Base-by-base conservation (phyloP, 2,329 filamentous ascomycete genomes). In the Aspergillaceae sp. region DNA sequence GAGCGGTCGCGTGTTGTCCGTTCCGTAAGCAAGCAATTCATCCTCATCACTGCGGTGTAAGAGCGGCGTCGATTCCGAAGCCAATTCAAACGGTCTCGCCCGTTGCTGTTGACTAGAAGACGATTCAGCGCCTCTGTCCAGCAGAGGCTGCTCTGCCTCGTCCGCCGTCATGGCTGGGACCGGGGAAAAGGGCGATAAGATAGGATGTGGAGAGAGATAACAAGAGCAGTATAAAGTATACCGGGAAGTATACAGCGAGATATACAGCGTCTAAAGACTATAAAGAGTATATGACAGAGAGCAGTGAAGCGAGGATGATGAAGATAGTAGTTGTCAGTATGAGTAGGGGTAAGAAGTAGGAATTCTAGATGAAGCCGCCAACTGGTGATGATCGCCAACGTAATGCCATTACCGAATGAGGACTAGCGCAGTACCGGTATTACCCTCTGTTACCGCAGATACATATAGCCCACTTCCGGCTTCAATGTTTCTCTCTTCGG, bases 1-100 rank as follows among this genome's bases (percentile, higher is more conserved):
- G 36, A 27, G 4, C 36, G 36, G 27, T 26, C 11, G 8, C 9
- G 36, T 19, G 19, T 27, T 27, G 36, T 38, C 36, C 11, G 36
- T 58, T 43, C 61, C 57, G 46, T 70, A 68, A 10, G 49, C 50
- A 29, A 52, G 42, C 11, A 57, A 42, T 11, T 27, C 36, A 38
- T 63, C 62, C 49, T 66, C 58, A 42, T 67, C 59, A 26, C 59
- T 62, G 45, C 57, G 62, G 29, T 59, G 56, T 10, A 72, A 57
- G 10, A 72, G 63, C 27, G 70, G 70, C 28, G 69, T 69, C 8
- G 67, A 69, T 56, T 72, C 69, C 19, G 67, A 69, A 7, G 66
- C 63, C 10, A 66, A 47, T 45, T 64, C 57, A 41, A 63, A 69
- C 11, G 64, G 54, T 45, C 44, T 53, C 27, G 43, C 50, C 41